Conservation (phyloP, 1,139 yeast species). For the Suhomyces kunorum region DNA sequence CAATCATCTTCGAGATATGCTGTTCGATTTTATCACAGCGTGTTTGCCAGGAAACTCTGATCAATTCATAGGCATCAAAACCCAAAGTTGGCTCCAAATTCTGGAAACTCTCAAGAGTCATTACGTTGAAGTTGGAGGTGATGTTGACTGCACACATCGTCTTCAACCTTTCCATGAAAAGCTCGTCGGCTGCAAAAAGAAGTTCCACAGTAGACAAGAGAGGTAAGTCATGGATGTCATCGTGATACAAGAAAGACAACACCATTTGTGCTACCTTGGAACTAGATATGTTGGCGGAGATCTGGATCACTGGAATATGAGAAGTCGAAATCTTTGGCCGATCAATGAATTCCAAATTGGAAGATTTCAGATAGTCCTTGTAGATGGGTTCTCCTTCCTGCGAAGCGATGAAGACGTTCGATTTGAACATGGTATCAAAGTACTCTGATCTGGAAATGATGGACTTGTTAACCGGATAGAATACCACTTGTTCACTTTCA, state of each 20-base stretch:
- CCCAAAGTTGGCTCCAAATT: constrained; percentile 25
- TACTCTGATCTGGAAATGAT: constrained; percentile 63
- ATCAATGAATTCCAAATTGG: constrained; percentile 22
- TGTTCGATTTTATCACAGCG: constrained; percentile 66
- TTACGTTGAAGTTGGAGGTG: constrained; percentile 38
- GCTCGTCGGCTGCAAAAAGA: constrained; percentile 59
- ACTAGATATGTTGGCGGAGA: constrained; percentile 29
- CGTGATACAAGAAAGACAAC: constrained; percentile 60
- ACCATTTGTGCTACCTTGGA: constrained; percentile 53
- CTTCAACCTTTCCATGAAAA: constrained; percentile 63
- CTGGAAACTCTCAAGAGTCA: constrained; percentile 24
- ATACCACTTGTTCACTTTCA: constrained; percentile 27
- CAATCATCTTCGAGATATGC: constrained; percentile 59
- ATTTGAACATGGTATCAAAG: constrained; percentile 63
- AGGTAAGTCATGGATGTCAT: constrained; percentile 53
- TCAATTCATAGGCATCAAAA: constrained; percentile 53
- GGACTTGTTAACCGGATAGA: constrained; percentile 66
- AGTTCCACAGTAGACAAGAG: constrained; percentile 53
- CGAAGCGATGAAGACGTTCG: constrained; percentile 35
- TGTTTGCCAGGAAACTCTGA: constrained; percentile 69
- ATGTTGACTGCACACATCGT: constrained; percentile 64
- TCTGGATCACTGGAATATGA: constrained; percentile 34
- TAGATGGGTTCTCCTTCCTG: constrained; percentile 23
- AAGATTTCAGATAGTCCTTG: constrained; percentile 8
- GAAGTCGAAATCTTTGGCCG: constrained; percentile 22